These are phyloP conservation scores for Kazachstania martiniae DNA, from an alignment of 805 yeast genomes.

Conservation along the genomic window DNA sequence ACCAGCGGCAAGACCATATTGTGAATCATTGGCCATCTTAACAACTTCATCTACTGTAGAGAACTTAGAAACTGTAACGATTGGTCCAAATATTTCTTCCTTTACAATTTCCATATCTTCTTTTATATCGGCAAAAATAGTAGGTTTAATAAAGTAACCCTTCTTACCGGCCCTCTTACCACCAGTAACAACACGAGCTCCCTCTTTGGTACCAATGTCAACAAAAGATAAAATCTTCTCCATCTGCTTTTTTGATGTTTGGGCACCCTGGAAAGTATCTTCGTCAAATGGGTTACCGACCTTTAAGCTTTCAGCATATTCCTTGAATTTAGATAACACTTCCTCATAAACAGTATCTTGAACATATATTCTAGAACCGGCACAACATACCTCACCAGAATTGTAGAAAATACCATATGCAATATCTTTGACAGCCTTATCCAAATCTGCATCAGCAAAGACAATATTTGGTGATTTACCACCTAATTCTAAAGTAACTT, in stretches of 20 bases:
- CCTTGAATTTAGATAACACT: constrained; percentile 49
- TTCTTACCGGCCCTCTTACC: constrained; percentile 51
- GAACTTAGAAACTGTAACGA: constrained; percentile 75
- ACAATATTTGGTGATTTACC: constrained; percentile 93
- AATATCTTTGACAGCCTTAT: constrained; percentile 64
- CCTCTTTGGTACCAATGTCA: constrained; percentile 68
- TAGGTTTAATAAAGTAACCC: constrained; percentile 65
- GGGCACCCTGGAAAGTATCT: constrained; percentile 82
- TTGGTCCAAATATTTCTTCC: constrained; percentile 89
- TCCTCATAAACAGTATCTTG: constrained; percentile 79
- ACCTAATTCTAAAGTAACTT: constrained; percentile 89
- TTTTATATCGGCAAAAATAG: constrained; percentile 59
- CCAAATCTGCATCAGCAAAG: constrained; percentile 75
- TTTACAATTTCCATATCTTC: constrained; percentile 59
- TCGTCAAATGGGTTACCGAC: constrained; percentile 81
- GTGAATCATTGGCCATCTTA: constrained; percentile 64
- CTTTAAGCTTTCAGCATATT: constrained; percentile 43
- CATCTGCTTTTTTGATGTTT: constrained; percentile 71
- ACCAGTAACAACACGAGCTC: constrained; percentile 67
- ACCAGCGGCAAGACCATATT: constrained; percentile 87
- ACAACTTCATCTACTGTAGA: constrained; percentile 74
- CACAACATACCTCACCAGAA: constrained; percentile 94
- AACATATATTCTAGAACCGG: constrained; percentile 84
- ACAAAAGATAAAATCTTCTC: constrained; percentile 69
- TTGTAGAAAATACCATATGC: constrained; percentile 80